These are phyloP conservation scores for Pachyrhizus erosus DNA, from an alignment of 306 rosid species.

Conservation along the genomic window DNA sequence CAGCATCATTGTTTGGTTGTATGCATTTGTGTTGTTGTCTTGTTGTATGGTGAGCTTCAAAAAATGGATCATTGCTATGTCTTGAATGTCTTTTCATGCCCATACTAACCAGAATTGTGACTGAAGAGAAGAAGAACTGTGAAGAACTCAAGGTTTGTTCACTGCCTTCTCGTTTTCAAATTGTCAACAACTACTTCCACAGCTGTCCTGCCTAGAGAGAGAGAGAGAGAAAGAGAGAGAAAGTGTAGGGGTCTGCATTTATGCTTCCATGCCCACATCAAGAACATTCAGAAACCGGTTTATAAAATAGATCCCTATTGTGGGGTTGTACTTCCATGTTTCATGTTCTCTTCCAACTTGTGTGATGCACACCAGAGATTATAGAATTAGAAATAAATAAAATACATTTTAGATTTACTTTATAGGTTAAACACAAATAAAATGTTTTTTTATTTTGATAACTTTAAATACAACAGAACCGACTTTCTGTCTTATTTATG, in stretches of 20 bases:
- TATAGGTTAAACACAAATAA: neutral
- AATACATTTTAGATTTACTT: neutral
- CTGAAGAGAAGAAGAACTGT: slow-evolving; percentile 42
- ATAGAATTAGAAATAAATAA: neutral
- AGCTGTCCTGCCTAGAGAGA: slow-evolving; percentile 29
- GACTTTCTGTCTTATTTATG: too few species aligned
- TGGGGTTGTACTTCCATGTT: slow-evolving; percentile 33
- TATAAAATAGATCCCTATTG: neutral
- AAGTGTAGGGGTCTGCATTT: slow-evolving; percentile 42
- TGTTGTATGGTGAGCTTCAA: slow-evolving; percentile 49
- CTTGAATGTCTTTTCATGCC: slow-evolving; percentile 62
- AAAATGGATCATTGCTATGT: slow-evolving; percentile 51
- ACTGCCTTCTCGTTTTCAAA: slow-evolving; percentile 66
- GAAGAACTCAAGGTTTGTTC: slow-evolving; percentile 41
- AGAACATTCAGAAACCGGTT: slow-evolving; percentile 49
- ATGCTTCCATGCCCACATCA: slow-evolving; percentile 48
- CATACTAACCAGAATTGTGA: slow-evolving; percentile 49
- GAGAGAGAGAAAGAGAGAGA: neutral
- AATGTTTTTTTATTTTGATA: neutral
- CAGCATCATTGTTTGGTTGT: slow-evolving; percentile 53
- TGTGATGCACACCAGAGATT: neutral
- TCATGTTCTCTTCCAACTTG: neutral
- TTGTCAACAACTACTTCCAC: slow-evolving; percentile 42
- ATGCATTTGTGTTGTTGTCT: slow-evolving; percentile 61
- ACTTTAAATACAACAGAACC: neutral